These are phyloP conservation scores for Sugiyamaella marilandica DNA, from an alignment of 805 yeast genomes.

Conservation along the genomic window DNA sequence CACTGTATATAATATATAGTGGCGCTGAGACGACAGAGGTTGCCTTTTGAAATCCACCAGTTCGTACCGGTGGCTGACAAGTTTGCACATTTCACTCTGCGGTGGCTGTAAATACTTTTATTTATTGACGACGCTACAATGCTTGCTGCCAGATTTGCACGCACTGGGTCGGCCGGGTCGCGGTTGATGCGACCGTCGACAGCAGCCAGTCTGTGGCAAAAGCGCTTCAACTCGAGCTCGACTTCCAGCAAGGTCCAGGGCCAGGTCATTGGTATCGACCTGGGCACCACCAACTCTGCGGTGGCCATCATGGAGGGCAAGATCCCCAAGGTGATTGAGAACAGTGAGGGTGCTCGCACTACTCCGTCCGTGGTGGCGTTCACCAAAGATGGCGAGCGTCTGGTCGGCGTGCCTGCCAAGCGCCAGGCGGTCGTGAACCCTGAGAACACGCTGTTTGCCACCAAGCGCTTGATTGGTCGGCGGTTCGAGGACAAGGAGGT, in stretches of 20 bases:
- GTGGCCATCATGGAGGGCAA: conserved; percentile 81
- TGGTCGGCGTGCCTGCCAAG: conserved; percentile 93
- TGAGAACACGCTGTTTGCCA: conserved; percentile 88
- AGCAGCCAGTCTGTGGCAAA: conserved; percentile 20
- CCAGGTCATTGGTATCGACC: conserved; percentile 76
- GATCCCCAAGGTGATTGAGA: conserved; percentile 72
- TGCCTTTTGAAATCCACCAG: conserved; percentile 8
- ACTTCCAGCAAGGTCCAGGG: conserved; percentile 45
- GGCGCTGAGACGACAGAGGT: conserved; percentile 7
- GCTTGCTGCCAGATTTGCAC: conserved; percentile 40
- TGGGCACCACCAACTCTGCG: conserved; percentile 88
- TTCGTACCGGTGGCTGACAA: conserved; percentile 1
- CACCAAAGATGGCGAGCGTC: conserved; percentile 84
- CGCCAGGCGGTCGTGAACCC: conserved; percentile 95
- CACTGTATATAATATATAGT: conserved; percentile 1
- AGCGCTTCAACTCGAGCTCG: conserved; percentile 35
- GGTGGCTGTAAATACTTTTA: conserved; percentile 2
- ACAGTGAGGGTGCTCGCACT: conserved; percentile 70
- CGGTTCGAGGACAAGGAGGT: conserved; percentile 86
- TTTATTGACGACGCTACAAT: conserved; percentile 19
- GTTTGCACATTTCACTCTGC: neutral
- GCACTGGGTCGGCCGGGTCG: conserved; percentile 13
- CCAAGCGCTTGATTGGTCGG: conserved; percentile 92
- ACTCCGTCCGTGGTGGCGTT: conserved; percentile 95
- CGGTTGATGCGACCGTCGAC: conserved; percentile 1